A percentile compares a stretch with the other conserved stretches of the same genome.
phyloP scores from a whole-genome alignment of 75 land plant genomes.

The Larix kaempferi region DNA sequence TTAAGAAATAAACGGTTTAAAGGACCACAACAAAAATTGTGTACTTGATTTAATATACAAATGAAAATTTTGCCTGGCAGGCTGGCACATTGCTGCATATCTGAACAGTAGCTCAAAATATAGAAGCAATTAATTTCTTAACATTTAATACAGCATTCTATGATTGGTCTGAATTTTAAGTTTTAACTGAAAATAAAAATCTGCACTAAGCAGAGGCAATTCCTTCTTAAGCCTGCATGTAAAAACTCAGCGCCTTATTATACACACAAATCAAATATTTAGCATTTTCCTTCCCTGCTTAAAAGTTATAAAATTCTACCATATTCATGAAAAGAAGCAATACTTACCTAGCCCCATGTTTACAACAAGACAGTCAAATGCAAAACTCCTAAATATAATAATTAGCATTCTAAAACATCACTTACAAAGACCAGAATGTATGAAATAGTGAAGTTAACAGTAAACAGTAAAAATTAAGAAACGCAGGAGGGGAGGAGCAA shows the following conservation, averaged over 20 bases:
- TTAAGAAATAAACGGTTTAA: no score
- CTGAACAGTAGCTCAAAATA: no score
- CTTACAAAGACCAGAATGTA: background rate
- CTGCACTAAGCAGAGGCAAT: background rate
- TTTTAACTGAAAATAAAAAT: background rate
- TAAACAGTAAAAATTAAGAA: no score
- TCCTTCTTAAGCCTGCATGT: background rate
- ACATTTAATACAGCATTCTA: no score
- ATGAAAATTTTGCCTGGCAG: no score
- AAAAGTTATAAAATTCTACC: background rate
- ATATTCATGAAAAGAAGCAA: background rate
- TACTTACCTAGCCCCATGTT: background rate
- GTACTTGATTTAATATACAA: no score
- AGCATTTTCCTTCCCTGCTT: background rate
- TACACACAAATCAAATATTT: background rate
- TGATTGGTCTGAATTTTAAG: background rate
- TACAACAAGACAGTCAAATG: background rate
- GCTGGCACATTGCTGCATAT: no score
- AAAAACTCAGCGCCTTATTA: background rate
- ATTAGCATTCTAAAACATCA: background rate
- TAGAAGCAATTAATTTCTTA: no score
- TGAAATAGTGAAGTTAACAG: background rate
- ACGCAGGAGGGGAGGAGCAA: no score
- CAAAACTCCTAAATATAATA: background rate
- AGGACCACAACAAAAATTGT: no score